Base-by-base conservation (phyloP, 176 grass and related monocot species). In the Chrysopogon serrulatus region DNA sequence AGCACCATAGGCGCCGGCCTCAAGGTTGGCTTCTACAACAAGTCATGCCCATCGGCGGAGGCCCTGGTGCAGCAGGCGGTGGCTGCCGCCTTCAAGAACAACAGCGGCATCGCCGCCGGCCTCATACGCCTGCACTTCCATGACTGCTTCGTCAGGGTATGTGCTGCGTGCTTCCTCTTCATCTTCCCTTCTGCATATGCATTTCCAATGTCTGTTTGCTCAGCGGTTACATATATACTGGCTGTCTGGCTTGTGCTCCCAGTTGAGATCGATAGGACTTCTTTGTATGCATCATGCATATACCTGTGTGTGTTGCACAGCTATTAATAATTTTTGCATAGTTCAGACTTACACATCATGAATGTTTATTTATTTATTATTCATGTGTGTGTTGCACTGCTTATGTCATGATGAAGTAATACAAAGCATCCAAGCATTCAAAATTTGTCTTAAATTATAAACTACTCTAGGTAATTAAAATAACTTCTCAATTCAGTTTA, bases 121-220 rank as follows among this genome's bases (percentile, higher is more conserved):
- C 87, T 97, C 66, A 90, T 97, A 83, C 83, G 95, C 40, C 27
- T 97, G 45, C 90, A 92, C 68, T 94, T 97, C 78, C 95, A 94
- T 30, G 95, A 97, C 24, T 97, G 95, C 57, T 94, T 97, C 23
- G 92, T 97, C 48, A 84, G 54, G 49, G 88, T 90, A 82, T 24
- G 71, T 65, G 16, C 19, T 41, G 9, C 54, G 21, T 36, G 28
- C 3, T 6, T 26, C 4, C 12, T 21, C 6, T 80, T 1, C 5
- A 1, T 45, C 24, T 44, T 83, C 17, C 15, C 26, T 33, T 42
- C 16, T 79, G 15, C 71, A 21, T 54, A 21, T 54, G 35, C 53
- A 59, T 59, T 33, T 84, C 26, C 67, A 27, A 11, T 61, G 33
- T 63, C 10, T 32, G 15, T 34, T 14, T 70, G 40, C 18, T n/a